These are phyloP conservation scores for Penicillium sp. DNA, from an alignment of 2,329 filamentous ascomycete species.

Conservation along the genomic window DNA sequence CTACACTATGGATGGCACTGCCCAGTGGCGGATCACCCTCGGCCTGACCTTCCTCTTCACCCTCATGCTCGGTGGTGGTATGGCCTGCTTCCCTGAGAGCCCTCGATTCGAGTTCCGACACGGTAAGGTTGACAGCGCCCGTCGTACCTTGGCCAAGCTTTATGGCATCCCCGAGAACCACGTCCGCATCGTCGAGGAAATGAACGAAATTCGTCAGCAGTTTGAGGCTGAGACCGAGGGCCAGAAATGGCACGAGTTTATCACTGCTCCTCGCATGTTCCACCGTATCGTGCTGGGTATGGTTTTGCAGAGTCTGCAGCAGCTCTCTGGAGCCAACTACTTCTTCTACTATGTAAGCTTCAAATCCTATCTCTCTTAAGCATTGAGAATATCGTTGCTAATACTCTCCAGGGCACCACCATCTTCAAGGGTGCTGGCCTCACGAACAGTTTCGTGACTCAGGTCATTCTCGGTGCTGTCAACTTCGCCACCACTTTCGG, in stretches of 20 bases:
- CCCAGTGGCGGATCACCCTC: conserved; percentile 49
- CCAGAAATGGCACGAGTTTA: conserved; percentile 39
- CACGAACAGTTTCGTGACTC: conserved; percentile 57
- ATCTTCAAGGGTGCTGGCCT: conserved; percentile 61
- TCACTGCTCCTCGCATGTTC: conserved; percentile 45
- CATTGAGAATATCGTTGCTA: conserved; percentile 5
- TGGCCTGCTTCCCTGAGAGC: conserved; percentile 53
- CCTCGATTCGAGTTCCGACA: conserved; percentile 56
- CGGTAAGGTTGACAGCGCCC: conserved; percentile 49
- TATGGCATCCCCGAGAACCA: conserved; percentile 54
- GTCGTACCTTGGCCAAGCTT: conserved; percentile 49
- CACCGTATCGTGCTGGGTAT: conserved; percentile 43
- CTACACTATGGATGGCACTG: conserved; percentile 37
- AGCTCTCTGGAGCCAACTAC: conserved; percentile 45
- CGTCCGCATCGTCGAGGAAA: conserved; percentile 49
- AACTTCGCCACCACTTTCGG: conserved; percentile 63
- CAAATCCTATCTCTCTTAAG: background rate
- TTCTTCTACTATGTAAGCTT: conserved; percentile 51
- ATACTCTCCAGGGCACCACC: conserved; percentile 40
- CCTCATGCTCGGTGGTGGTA: conserved; percentile 51
- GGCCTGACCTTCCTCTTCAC: conserved; percentile 56
- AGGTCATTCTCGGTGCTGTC: conserved; percentile 61
- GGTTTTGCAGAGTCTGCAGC: conserved; percentile 41
- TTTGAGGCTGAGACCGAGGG: conserved; percentile 49
- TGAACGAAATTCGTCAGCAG: conserved; percentile 54